phyloP scores from a whole-genome alignment of 495 filamentous ascomycete genomes.

The Neurospora tetrasperma region DNA sequence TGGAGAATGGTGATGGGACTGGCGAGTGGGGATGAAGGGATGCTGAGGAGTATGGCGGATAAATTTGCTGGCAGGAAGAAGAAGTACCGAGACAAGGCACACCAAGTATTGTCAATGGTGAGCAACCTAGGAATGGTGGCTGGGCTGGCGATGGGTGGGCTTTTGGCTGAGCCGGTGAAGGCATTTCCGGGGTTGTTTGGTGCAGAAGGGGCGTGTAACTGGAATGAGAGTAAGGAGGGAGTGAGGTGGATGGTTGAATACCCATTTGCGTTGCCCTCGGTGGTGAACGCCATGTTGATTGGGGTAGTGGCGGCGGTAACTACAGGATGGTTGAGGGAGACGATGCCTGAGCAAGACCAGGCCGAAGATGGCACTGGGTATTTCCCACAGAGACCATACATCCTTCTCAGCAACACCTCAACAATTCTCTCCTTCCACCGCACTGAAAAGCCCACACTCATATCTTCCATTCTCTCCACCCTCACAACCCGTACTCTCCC shows the following conservation, averaged over 20 bases:
- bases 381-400: neutral
- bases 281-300: neutral
- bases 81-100: conserved; percentile 62
- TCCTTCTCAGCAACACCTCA: neutral
- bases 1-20: conserved; percentile 60
- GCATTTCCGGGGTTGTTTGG: conserved; percentile 60
- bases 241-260: conserved; percentile 14
- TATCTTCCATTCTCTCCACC: conserved; percentile 29
- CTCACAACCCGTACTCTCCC: conserved; percentile 53
- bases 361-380: neutral
- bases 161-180: conserved; percentile 59
- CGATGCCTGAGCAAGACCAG: conserved; percentile 3
- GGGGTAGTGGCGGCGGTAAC: neutral
- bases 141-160: conserved; percentile 47
- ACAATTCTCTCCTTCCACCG: too few relatives aligned
- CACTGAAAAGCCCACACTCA: neutral
- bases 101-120: conserved; percentile 70
- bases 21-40: conserved; percentile 66
- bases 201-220: conserved; percentile 27
- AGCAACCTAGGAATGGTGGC: conserved; percentile 65
- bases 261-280: conserved; percentile 3
- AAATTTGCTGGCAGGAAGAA: conserved; percentile 58
- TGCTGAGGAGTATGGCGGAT: conserved; percentile 70
- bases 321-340: conserved; percentile 2
- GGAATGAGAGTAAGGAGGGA: conserved; percentile 18